Evolutionary conservation across 192 early-diverging fungal species (phyloP), one percentile per base, ranked within the genome.

Genomic region (Pilobolus umbonatus): DNA sequence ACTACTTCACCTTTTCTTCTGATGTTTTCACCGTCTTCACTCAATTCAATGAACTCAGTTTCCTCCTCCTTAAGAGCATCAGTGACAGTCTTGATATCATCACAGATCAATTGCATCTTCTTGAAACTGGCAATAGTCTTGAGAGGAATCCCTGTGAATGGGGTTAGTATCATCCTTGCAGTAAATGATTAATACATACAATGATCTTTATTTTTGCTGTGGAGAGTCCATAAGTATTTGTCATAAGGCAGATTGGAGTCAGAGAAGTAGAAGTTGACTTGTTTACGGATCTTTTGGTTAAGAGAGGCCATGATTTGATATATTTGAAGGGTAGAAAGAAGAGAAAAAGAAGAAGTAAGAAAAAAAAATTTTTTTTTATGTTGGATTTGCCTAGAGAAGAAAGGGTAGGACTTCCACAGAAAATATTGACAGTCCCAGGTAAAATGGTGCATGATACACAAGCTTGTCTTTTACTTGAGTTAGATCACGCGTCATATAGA

Each of bases 231-330:
- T 62, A 85, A 64, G 46, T 72, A 85, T 40, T 73, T 84, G 59
- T 85, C 83, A 12, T 48, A 56, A 45, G 78, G 75, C 15, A 85
- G 62, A 62, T 85, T 85, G 8, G 69, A 57, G 56, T 85, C 82
- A 50, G 75, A 64, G 59, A 85, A 85, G 65, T 85, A 85, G 52
- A 80, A 85, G 52, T 85, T 79, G 40, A 84, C 78, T 61, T 84
- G 82, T 55, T 75, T 82, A 19, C 80, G 61, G 62, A 84, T 84
- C 50, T 74, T 70, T 49, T 38, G 52, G 51, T 75, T 78, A 10
- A n/a, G 21, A 47, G 31, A 21, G 49, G 32, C 36, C 31, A 61
- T 49, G 5, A 32, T 52, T 38, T 35, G 34, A 14, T 34, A 30
- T 46, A 30, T 19, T 9, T 40, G 30, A 24, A 12, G 17, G 14